Percentiles rank a stretch among this genome's conserved stretches.
These are phyloP conservation scores for Cladosporium sp. DNA, from an alignment of 2,329 filamentous ascomycete genomes.

Conservation along the genomic window DNA sequence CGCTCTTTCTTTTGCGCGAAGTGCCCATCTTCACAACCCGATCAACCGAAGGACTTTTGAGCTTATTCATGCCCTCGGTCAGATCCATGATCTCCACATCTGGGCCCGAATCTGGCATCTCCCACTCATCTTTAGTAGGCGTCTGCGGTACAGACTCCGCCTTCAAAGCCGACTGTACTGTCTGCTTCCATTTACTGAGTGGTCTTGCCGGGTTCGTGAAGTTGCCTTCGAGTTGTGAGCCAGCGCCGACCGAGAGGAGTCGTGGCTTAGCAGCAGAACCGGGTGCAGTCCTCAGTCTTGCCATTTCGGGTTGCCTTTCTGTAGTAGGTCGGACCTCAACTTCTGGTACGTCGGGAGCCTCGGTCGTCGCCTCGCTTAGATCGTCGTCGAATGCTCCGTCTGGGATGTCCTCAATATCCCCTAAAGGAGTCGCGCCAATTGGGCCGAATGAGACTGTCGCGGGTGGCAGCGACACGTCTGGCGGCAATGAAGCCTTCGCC, in stretches of 20 bases:
- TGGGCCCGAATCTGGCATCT: neutral
- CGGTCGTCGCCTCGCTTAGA: constrained; percentile 15
- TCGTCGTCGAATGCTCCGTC: constrained; percentile 21
- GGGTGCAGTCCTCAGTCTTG: constrained; percentile 47
- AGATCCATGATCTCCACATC: constrained; percentile 40
- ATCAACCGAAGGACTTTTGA: constrained; percentile 28
- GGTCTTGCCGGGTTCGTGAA: neutral
- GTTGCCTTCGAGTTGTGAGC: neutral
- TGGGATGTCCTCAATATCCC: constrained; percentile 20
- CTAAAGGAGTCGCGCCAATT: constrained; percentile 2
- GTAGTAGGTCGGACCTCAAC: neutral
- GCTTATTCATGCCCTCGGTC: constrained; percentile 33
- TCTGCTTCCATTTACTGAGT: constrained; percentile 13
- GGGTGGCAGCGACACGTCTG: constrained; percentile 21
- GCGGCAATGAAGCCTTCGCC: constrained; percentile 42
- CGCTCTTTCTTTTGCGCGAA: constrained; percentile 49
- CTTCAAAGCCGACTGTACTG: constrained; percentile 3
- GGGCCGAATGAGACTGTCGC: constrained; percentile 20
- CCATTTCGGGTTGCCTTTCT: constrained; percentile 42
- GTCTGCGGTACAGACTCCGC: constrained; percentile 13
- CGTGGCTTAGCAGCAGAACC: constrained; percentile 44
- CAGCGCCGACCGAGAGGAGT: constrained; percentile 29
- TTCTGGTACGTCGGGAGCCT: neutral
- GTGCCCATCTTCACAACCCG: constrained; percentile 1
- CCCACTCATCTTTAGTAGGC: constrained; percentile 13